Evolutionary conservation across 1,284 basidiomycete genomes (phyloP).

Genomic region (Mycena sp.): DNA sequence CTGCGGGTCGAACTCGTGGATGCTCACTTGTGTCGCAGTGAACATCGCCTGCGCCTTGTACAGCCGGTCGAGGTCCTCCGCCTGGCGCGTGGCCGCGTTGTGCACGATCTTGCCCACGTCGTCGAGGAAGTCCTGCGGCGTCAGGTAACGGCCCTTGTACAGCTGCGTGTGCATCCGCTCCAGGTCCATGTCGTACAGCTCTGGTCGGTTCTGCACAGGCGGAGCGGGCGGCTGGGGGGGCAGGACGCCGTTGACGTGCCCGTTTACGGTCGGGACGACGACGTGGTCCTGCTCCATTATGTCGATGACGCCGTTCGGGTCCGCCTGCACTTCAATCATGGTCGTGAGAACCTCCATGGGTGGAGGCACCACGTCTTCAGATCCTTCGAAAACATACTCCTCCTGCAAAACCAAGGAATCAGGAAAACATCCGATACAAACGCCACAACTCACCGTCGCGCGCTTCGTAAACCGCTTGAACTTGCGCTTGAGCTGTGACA

Average conservation of each 20-base stretch:
- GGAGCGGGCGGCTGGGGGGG: constrained; percentile 42
- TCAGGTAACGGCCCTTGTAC: constrained; percentile 89
- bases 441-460: constrained; percentile 68
- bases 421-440: constrained; percentile 4
- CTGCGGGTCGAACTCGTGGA: constrained; percentile 88
- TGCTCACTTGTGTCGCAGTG: constrained; percentile 86
- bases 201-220: constrained; percentile 47
- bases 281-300: constrained; percentile 49
- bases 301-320: constrained; percentile 55
- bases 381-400: constrained; percentile 70
- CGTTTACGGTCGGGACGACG: constrained; percentile 39
- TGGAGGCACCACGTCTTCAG: not conserved
- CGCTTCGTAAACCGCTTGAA: constrained; percentile 91
- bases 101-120: constrained; percentile 91
- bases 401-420: constrained; percentile 55
- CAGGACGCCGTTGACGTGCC: constrained; percentile 37
- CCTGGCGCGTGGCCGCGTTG: constrained; percentile 77
- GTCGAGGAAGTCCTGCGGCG: constrained; percentile 87
- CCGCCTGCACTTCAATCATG: constrained; percentile 51
- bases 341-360: constrained; percentile 29
- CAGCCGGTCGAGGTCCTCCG: constrained; percentile 81
- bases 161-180: constrained; percentile 92
- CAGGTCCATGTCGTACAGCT: constrained; percentile 85
- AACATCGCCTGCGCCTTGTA: constrained; percentile 91
- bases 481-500: constrained; percentile 92